Percentiles rank a stretch among this genome's conserved stretches.
These are phyloP conservation scores for Rhododendron williamsianum DNA, from an alignment of 148 eudicot genomes.

Conservation along the genomic window DNA sequence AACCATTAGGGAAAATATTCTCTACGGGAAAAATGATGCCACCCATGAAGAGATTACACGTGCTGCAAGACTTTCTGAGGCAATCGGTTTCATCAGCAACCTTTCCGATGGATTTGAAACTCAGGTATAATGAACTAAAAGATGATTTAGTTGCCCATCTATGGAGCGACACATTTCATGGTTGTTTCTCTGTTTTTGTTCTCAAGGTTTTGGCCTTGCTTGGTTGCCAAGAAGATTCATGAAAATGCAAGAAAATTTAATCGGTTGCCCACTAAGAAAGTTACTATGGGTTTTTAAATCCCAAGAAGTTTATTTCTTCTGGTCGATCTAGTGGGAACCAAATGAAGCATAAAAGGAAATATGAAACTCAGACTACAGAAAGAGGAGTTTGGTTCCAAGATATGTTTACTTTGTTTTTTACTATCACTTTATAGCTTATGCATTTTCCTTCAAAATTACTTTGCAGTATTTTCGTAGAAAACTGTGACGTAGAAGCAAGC, in stretches of 20 bases:
- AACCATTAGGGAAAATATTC: conserved; percentile 81
- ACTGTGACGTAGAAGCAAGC: neutral
- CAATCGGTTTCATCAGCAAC: conserved; percentile 73
- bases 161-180: neutral
- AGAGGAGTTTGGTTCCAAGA: neutral
- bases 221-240: no score
- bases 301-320: neutral
- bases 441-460: neutral
- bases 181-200: neutral
- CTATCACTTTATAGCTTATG: no score
- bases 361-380: neutral
- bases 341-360: neutral
- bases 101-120: conserved; percentile 96
- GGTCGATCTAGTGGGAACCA: neutral
- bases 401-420: neutral
- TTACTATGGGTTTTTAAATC: neutral
- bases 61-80: conserved; percentile 96
- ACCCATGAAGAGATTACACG: conserved; percentile 75
- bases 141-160: neutral
- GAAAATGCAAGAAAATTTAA: no score
- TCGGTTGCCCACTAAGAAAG: neutral
- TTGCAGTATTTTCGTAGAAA: neutral
- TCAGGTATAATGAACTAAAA: conserved; percentile 44
- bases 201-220: no score
- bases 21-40: conserved; percentile 90